These are phyloP conservation scores for Tolypocladium nubicola DNA, from an alignment of 2,329 filamentous ascomycete species.

Conservation along the genomic window DNA sequence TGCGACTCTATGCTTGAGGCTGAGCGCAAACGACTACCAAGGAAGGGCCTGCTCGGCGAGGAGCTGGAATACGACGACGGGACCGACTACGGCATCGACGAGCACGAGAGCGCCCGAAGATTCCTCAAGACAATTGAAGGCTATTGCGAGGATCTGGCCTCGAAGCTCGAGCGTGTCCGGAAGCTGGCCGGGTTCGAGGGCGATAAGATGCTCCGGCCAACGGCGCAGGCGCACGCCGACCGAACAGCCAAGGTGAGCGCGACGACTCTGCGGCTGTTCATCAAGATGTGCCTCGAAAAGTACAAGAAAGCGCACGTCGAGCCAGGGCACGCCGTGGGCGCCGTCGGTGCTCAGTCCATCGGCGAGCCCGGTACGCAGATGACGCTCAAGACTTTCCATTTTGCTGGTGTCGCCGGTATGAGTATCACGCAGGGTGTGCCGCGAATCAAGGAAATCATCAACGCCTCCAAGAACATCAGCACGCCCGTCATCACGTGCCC, in stretches of 20 bases:
- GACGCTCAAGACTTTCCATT: conserved; percentile 99
- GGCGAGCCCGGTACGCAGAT: conserved; percentile 98
- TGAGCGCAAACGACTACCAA: conserved; percentile 54
- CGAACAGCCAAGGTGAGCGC: conserved; percentile 77
- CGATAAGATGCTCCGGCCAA: conserved; percentile 9
- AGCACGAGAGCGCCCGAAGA: conserved; percentile 70
- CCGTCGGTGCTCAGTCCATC: conserved; percentile 93
- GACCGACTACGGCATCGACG: conserved; percentile 59
- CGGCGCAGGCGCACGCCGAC: conserved; percentile 40
- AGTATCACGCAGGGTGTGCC: conserved; percentile 98
- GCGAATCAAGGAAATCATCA: conserved; percentile 99
- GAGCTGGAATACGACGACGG: conserved; percentile 59
- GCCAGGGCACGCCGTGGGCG: conserved; percentile 90
- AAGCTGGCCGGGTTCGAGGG: conserved; percentile 38
- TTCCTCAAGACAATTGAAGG: conserved; percentile 72
- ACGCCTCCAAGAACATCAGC: conserved; percentile 86
- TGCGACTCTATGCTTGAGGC: conserved; percentile 57
- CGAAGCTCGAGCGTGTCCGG: conserved; percentile 46
- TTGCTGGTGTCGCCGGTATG: conserved; percentile 98
- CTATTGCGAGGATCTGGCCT: conserved; percentile 55
- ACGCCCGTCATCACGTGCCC: conserved; percentile 89
- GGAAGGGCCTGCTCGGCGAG: conserved; percentile 50
- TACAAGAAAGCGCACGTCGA: conserved; percentile 88
- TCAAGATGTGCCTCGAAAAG: conserved; percentile 74
- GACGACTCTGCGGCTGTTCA: conserved; percentile 63